phyloP scores from a whole-genome alignment of 352 stramenopile genomes.

The Pythium periplocum region DNA sequence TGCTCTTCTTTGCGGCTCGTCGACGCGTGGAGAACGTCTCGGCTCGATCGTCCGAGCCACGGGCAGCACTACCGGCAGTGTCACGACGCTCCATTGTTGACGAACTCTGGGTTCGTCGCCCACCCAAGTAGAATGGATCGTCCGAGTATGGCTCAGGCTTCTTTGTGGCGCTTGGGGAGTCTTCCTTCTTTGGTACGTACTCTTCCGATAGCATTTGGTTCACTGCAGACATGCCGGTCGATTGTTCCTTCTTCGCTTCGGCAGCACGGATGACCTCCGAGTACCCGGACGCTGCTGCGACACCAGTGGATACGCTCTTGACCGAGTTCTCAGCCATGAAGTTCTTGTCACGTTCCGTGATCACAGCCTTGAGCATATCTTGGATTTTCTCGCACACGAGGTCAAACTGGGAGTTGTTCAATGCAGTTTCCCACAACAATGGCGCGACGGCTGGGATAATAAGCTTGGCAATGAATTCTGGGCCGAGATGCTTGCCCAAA shows the following conservation, averaged over 20 bases:
- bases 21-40: slow-evolving; percentile 69
- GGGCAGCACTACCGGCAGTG: slow-evolving; percentile 13
- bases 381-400: slow-evolving; percentile 85
- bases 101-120: slow-evolving; percentile 38
- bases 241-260: slow-evolving; percentile 56
- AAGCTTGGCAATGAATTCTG: slow-evolving; percentile 77
- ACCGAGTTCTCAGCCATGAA: slow-evolving; percentile 72
- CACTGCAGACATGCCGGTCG: slow-evolving; percentile 54
- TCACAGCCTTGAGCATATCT: slow-evolving; percentile 86
- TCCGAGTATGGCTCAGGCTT: slow-evolving; percentile 71
- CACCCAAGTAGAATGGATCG: slow-evolving; percentile 70
- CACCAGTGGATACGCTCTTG: slow-evolving; percentile 37
- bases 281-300: slow-evolving; percentile 55
- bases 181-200: slow-evolving; percentile 53
- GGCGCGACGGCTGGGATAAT: slow-evolving; percentile 78
- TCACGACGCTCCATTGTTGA: slow-evolving; percentile 25
- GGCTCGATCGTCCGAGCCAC: slow-evolving; percentile 35
- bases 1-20: slow-evolving; percentile 62
- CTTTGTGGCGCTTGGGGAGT: slow-evolving; percentile 19
- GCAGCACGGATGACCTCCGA: slow-evolving; percentile 59
- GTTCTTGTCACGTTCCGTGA: slow-evolving; percentile 73
- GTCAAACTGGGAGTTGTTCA: slow-evolving; percentile 84
- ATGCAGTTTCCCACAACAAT: slow-evolving; percentile 68
- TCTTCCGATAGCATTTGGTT: slow-evolving; percentile 82
- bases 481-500: slow-evolving; percentile 79